These are phyloP conservation scores for Epichloe baconii DNA, from an alignment of 2,329 filamentous ascomycete species.

Conservation along the genomic window DNA sequence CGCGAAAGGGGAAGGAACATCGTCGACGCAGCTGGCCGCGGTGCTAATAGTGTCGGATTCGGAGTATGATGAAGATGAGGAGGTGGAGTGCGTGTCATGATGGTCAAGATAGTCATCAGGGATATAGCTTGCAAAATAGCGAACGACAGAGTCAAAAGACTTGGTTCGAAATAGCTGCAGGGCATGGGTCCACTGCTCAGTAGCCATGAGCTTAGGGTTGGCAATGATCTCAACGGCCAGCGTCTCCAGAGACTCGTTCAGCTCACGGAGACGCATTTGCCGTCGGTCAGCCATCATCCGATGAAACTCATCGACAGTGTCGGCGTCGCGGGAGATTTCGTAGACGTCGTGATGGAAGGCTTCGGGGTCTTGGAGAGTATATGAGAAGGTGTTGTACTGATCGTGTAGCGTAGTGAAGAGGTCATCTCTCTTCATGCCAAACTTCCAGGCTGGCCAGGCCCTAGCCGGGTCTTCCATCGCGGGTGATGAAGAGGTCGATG, in stretches of 20 bases:
- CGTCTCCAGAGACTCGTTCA: slow-evolving; percentile 42
- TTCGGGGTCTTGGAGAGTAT: slow-evolving; percentile 43
- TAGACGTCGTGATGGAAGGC: slow-evolving; percentile 49
- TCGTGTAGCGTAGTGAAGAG: slow-evolving; percentile 45
- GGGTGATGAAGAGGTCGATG: slow-evolving; percentile 6
- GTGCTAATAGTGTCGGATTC: slow-evolving; percentile 26
- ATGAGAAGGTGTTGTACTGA: slow-evolving; percentile 45
- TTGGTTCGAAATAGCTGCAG: slow-evolving; percentile 45
- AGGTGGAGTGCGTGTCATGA: slow-evolving; percentile 21
- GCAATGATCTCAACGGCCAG: slow-evolving; percentile 48
- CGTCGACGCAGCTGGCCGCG: slow-evolving; percentile 26
- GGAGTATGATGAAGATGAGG: slow-evolving; percentile 23
- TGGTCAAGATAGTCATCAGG: slow-evolving; percentile 34
- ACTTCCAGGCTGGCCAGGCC: slow-evolving; percentile 49
- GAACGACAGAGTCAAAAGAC: slow-evolving; percentile 46
- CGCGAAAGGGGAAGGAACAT: slow-evolving; percentile 23
- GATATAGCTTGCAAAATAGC: slow-evolving; percentile 47
- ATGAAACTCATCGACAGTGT: slow-evolving; percentile 40
- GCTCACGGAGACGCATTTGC: slow-evolving; percentile 38
- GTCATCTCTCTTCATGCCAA: slow-evolving; percentile 46
- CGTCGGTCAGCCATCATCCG: slow-evolving; percentile 39
- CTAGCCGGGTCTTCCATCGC: slow-evolving; percentile 41
- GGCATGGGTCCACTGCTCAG: slow-evolving; percentile 44
- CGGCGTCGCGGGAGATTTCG: slow-evolving; percentile 40
- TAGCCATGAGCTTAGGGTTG: slow-evolving; percentile 44